phyloP scores from a whole-genome alignment of 139 green algal species.

The Chlamydomonas eustigma region DNA sequence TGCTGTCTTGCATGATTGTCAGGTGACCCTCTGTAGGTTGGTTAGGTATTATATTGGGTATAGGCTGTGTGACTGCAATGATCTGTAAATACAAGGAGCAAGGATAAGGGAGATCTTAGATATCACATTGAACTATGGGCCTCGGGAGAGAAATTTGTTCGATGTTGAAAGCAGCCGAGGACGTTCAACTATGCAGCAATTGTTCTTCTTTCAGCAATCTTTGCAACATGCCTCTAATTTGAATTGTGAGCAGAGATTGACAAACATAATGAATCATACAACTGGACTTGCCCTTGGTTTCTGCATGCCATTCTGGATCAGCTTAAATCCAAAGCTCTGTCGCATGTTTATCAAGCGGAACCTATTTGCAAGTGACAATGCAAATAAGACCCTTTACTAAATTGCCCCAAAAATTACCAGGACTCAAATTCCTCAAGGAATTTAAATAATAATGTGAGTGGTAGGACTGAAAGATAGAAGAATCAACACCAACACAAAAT shows the following conservation, averaged over 20 bases:
- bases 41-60: background rate
- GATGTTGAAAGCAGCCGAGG: too few relatives aligned
- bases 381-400: background rate
- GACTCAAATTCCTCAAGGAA: background rate
- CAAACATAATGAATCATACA: too few relatives aligned
- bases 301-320: background rate
- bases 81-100: too few relatives aligned
- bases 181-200: too few relatives aligned
- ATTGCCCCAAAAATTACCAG: background rate
- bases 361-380: background rate
- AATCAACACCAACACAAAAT: background rate
- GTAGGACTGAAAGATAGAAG: background rate
- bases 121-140: too few relatives aligned
- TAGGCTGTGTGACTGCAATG: too few relatives aligned
- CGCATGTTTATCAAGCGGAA: constrained; percentile 10
- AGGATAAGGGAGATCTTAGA: too few relatives aligned
- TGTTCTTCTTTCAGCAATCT: too few relatives aligned
- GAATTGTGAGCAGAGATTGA: too few relatives aligned
- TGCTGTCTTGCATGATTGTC: background rate
- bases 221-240: too few relatives aligned
- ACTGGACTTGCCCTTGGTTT: background rate
- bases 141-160: too few relatives aligned
- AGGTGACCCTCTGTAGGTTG: background rate
- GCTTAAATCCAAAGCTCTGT: constrained; percentile 17
- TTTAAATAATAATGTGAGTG: too few relatives aligned